Conservation (phyloP, 148 eudicot species). For the Selenicereus undatus region DNA sequence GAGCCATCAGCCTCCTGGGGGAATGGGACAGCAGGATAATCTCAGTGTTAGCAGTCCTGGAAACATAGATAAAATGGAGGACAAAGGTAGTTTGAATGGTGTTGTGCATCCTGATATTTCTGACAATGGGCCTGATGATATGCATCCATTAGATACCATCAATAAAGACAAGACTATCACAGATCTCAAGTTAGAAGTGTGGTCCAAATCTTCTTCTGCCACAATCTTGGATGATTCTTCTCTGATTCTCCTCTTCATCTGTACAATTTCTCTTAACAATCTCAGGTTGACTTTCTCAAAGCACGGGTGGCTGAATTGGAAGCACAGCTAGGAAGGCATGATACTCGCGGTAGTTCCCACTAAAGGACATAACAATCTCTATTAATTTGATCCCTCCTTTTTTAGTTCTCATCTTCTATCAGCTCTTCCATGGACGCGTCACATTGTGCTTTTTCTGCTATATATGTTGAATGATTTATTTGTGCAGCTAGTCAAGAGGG, state of each 20-base stretch:
- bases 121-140: slow-evolving; percentile 27
- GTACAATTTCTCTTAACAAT: slow-evolving; percentile 2
- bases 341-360: slow-evolving; percentile 31
- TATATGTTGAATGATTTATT: slow-evolving; percentile 1
- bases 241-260: not conserved
- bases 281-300: slow-evolving; percentile 55
- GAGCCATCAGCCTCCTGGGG: slow-evolving; percentile 21
- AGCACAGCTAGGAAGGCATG: slow-evolving; percentile 37
- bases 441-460: not conserved
- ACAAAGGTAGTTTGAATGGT: slow-evolving; percentile 5
- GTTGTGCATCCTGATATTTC: slow-evolving; percentile 17
- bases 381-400: not conserved
- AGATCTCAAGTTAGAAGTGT: slow-evolving; percentile 66
- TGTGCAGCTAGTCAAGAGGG: slow-evolving; percentile 34
- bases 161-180: slow-evolving; percentile 38
- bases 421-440: not conserved
- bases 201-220: slow-evolving; percentile 9
- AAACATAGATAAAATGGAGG: slow-evolving; percentile 18
- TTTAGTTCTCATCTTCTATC: not conserved
- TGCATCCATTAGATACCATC: slow-evolving; percentile 22
- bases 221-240: slow-evolving; percentile 11
- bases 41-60: slow-evolving; percentile 24
- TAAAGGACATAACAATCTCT: slow-evolving; percentile 10
- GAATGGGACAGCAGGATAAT: slow-evolving; percentile 23
- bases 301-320: slow-evolving; percentile 57